Base-by-base conservation (phyloP, 257 asterid genomes). In the Solanum etuberosum region DNA sequence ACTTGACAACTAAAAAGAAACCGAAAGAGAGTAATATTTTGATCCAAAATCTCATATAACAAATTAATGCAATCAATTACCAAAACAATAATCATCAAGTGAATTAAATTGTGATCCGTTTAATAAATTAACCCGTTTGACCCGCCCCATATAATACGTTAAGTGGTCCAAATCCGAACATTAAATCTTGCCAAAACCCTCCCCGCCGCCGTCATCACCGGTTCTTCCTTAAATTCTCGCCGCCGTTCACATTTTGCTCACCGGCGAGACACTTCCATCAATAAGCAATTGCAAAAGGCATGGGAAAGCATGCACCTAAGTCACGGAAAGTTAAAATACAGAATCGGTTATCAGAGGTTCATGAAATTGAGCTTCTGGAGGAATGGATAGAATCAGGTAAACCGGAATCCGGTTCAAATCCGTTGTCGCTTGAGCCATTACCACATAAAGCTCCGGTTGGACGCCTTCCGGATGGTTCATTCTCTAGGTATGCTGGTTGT, bases 361-460 rank as follows among this genome's bases (percentile, higher is more conserved):
- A 91, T 8, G 99, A 96, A 91, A 92, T 95, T 82, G 95, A 96
- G 88, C 91, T 93, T 34, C 95, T 97, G 61, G 94, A 95, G 80
- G 88, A 93, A 89, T 95, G 99, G 98, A 90, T 95, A 77, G 92
- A 88, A 31, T 90, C 93, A 35, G 94, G 93, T 32, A 91, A 93
- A 83, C 99, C 99, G 15, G 93, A 92, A 21, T 90, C 95, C 29
- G 99, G 99, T 32, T 91, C 91, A 61, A 95, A 96, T 88, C 98
- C 98, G 9, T 91, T 97, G 4, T 92, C 98, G 23, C 90, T 92
- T n/a, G 40, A 92, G 9, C 93, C 93, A 43, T 90, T 93, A 42
- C 92, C 94, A 31, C 82, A 85, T 10, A 91, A 97, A 34, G 89
- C 95, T 61, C 96, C 90, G 2, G 86, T 94, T 57, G 99, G 99